These are phyloP conservation scores for Lasiodiplodia gonubiensis DNA, from an alignment of 2,329 filamentous ascomycete genomes.

Conservation along the genomic window DNA sequence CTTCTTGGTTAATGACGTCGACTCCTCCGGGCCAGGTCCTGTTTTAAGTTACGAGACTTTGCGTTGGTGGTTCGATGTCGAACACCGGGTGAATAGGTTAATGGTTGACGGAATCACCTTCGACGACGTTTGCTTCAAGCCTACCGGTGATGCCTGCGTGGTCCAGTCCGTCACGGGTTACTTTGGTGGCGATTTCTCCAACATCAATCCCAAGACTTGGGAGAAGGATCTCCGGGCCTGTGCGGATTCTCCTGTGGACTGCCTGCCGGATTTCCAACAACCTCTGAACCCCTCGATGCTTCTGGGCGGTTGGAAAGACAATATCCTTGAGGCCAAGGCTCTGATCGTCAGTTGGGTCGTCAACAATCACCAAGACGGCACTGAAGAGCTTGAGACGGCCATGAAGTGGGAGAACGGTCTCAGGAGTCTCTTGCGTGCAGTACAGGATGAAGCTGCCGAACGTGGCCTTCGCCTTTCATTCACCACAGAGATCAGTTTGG, in stretches of 20 bases:
- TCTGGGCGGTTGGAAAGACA: constrained; percentile 76
- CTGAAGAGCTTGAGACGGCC: constrained; percentile 70
- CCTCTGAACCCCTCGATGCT: constrained; percentile 86
- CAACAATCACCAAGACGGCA: constrained; percentile 80
- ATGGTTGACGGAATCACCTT: constrained; percentile 73
- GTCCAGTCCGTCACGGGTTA: constrained; percentile 93
- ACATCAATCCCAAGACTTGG: constrained; percentile 73
- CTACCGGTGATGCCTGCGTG: constrained; percentile 85
- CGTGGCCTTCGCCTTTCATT: constrained; percentile 89
- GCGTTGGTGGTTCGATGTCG: constrained; percentile 91
- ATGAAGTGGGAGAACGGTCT: constrained; percentile 90
- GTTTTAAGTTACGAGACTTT: constrained; percentile 89
- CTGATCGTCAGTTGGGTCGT: constrained; percentile 95
- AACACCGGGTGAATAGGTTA: constrained; percentile 74
- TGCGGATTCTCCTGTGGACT: constrained; percentile 77
- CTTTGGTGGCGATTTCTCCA: constrained; percentile 71
- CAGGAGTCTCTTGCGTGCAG: constrained; percentile 73
- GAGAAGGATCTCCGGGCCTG: constrained; percentile 73
- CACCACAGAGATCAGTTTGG: constrained; percentile 91
- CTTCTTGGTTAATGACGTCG: constrained; percentile 89
- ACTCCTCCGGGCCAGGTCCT: constrained; percentile 67
- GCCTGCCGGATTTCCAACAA: constrained; percentile 86
- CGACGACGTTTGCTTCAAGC: constrained; percentile 91
- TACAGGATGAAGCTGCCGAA: constrained; percentile 77
- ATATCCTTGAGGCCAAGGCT: constrained; percentile 74